These are phyloP conservation scores for Apostasia shenzhenica DNA, from an alignment of 106 monocot species.

Conservation along the genomic window DNA sequence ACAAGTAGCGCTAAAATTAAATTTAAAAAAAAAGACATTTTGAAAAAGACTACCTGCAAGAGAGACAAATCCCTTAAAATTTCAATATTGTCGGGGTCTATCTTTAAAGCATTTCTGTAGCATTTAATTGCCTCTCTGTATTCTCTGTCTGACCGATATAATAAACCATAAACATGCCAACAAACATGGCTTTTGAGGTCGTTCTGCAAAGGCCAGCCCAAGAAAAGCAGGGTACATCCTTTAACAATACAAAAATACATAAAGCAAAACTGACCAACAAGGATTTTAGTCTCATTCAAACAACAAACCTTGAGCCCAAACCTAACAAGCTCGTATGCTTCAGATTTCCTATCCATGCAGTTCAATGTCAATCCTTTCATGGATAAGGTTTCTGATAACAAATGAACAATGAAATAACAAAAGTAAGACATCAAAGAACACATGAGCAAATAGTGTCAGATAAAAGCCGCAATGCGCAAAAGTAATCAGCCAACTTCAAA, in stretches of 20 bases:
- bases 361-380: slow-evolving; percentile 98
- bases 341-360: slow-evolving; percentile 94
- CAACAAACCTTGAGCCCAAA: slow-evolving; percentile 80
- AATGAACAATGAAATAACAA: neutral
- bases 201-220: slow-evolving; percentile 51
- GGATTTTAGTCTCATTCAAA: neutral
- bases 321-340: slow-evolving; percentile 96
- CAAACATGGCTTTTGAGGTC: slow-evolving; percentile 99
- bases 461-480: no score
- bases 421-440: neutral
- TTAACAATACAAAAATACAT: slow-evolving; percentile 1
- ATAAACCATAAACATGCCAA: slow-evolving; percentile 98
- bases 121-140: slow-evolving; percentile 99
- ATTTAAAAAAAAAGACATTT: no score
- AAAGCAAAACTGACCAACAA: slow-evolving; percentile 1
- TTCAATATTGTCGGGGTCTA: slow-evolving; percentile 97
- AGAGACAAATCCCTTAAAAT: slow-evolving; percentile 91
- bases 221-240: neutral
- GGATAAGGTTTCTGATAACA: slow-evolving; percentile 76
- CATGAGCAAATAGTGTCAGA: neutral
- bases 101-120: slow-evolving; percentile 94
- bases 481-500: no score
- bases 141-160: slow-evolving; percentile 98
- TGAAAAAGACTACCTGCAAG: slow-evolving; percentile 52
- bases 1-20: no score